Evolutionary conservation across 2,329 filamentous ascomycete species (phyloP), one percentile per base, ranked within the genome.

Genomic region (Alternaria sp.): DNA sequence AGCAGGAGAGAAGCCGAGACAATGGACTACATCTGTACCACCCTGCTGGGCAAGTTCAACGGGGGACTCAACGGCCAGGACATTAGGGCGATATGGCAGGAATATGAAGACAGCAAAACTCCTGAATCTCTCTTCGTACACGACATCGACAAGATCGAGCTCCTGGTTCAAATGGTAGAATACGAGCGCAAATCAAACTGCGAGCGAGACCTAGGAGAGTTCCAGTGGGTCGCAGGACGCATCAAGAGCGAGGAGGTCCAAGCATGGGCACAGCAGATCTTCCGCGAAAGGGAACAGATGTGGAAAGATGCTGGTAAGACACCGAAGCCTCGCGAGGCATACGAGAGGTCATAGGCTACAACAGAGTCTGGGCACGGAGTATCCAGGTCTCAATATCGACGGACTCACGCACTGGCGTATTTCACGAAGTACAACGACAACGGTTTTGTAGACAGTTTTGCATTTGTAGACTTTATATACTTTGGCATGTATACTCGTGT

Each of bases 111-210:
- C 71, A 89, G 89, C 18, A 74, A 90, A 81, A 98, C 95, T 9
- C 81, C 90, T 14, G 94, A 99, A 77, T 92, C 91, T 69, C 85
- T 89, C 63, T 98, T 94, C 66, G 95, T 99, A 44, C 95, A 99
- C 78, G 95, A 99, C 78, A 88, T 99, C 60, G 95, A 99, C 81
- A 98, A 98, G 88, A 89, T 99, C 79, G 95, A 99, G 82, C 83
- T 99, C 67, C 81, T 99, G 63, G 82, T 97, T 74, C 95, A 99
- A 83, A 97, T 97, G 92, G 83, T 97, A 30, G 95, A 99, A 80
- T 99, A 99, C 75, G 95, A 99, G 86, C 90, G 91, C 71, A 81
- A 85, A 12, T 84, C 87, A 51, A 81, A 89, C 57, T 87, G 87
- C 28, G 80, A 82, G 65, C 78, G 93, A 40, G 93, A 98, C 78